Evolutionary conservation across 192 early-diverging fungal species (phyloP).

Genomic region (Coemansia sp.): DNA sequence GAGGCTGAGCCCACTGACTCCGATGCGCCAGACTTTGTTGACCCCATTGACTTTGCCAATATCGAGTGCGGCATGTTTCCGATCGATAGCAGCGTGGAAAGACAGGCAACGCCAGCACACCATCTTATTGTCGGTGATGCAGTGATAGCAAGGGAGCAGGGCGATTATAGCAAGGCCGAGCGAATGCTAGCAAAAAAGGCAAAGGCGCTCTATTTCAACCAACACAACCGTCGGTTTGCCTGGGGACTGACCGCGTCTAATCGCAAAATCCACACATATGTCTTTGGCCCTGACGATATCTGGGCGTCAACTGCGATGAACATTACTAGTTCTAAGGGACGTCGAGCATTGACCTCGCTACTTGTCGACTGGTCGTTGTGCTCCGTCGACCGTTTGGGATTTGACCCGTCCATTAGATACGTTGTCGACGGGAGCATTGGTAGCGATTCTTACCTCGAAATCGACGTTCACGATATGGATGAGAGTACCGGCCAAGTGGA

Average conservation of each 20-base stretch:
- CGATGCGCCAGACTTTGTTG: not conserved
- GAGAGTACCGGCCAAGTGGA: not conserved
- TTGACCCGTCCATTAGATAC: conserved; percentile 2
- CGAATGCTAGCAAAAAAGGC: not conserved
- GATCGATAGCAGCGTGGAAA: too few species aligned
- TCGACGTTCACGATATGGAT: not conserved
- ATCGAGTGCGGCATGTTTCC: not conserved
- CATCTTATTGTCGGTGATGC: not conserved
- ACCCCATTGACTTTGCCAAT: not conserved
- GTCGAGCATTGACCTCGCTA: not conserved
- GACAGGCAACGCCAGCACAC: not conserved
- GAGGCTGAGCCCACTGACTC: not conserved
- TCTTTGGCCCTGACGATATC: not conserved
- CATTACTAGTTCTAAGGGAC: not conserved
- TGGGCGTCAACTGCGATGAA: too few species aligned
- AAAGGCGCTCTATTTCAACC: conserved; percentile 1
- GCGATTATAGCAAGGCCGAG: not conserved
- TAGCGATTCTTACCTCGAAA: not conserved
- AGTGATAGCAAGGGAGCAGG: not conserved
- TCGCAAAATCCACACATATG: not conserved
- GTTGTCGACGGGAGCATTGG: not conserved
- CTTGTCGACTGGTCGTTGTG: not conserved
- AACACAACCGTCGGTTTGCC: conserved; percentile 16
- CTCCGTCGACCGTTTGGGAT: too few species aligned
- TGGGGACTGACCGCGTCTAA: not conserved